A percentile compares a stretch with the other conserved stretches of the same genome.
Conservation (phyloP, 1,284 basidiomycete genomes). For the Phaffia rhodozyma region DNA sequence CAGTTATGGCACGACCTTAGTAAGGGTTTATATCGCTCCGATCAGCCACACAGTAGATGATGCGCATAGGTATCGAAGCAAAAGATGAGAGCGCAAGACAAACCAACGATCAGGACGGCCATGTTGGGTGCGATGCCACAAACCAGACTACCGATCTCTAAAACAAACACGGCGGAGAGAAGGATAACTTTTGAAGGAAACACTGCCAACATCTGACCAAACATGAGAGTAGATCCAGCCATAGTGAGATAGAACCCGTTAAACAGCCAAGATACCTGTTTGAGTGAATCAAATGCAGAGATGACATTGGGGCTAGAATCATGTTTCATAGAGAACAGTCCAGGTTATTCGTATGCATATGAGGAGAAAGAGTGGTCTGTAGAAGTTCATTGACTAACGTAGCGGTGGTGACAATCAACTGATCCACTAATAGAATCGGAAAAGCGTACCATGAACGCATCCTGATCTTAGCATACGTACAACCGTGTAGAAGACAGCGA, state of each 20-base stretch:
- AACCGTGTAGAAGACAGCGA: too few relatives aligned
- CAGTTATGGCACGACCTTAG: constrained; percentile 36
- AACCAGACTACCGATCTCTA: constrained; percentile 42
- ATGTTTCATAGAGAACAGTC: too few relatives aligned
- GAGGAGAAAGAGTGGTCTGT: too few relatives aligned
- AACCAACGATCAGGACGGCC: constrained; percentile 39
- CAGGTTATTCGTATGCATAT: too few relatives aligned
- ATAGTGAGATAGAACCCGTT: constrained; percentile 29
- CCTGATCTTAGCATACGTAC: too few relatives aligned
- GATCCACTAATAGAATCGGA: too few relatives aligned
- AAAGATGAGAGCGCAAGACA: too few relatives aligned
- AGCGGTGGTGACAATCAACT: too few relatives aligned
- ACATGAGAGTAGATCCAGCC: constrained; percentile 35
- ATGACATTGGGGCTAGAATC: constrained; percentile 28
- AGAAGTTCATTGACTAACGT: too few relatives aligned
- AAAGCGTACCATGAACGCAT: too few relatives aligned
- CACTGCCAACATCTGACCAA: constrained; percentile 34
- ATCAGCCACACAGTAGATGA: background rate
- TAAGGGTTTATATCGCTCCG: background rate
- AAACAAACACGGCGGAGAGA: constrained; percentile 37
- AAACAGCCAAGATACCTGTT: constrained; percentile 35
- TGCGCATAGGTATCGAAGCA: too few relatives aligned
- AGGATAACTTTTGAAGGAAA: constrained; percentile 36
- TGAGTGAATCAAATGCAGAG: constrained; percentile 36
- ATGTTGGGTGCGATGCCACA: constrained; percentile 43